Evolutionary conservation across 208 protist genomes (phyloP).

Genomic region (Acanthamoeba sp.): DNA sequence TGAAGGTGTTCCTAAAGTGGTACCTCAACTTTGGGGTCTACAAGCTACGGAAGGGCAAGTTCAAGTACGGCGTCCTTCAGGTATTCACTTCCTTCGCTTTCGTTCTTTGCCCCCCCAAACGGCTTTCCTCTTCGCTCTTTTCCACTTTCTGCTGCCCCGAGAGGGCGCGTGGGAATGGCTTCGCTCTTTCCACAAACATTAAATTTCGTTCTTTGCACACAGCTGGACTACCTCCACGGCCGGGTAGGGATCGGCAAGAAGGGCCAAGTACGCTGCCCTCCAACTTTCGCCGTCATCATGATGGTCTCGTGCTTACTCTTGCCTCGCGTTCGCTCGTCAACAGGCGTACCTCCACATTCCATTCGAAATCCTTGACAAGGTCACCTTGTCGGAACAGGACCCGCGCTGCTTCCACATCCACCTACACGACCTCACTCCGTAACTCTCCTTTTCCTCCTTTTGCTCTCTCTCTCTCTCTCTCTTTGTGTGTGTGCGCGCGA

Average conservation of each 20-base stretch:
- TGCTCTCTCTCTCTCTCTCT: background rate
- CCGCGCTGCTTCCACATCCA: constrained; percentile 60
- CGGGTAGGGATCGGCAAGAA: constrained; percentile 27
- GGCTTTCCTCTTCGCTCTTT: background rate
- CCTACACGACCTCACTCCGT: constrained; percentile 47
- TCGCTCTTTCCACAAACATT: background rate
- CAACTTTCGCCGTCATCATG: background rate
- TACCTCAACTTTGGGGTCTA: constrained; percentile 77
- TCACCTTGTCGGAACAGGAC: constrained; percentile 62
- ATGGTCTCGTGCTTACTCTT: background rate
- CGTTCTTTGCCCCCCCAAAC: background rate
- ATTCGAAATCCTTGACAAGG: constrained; percentile 37
- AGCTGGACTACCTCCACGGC: constrained; percentile 60
- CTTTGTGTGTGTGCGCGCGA: no score
- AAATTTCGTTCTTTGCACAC: background rate
- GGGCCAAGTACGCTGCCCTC: background rate
- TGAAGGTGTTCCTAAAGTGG: constrained; percentile 68
- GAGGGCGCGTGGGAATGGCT: no score
- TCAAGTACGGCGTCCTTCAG: constrained; percentile 63
- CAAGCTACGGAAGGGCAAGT: constrained; percentile 60
- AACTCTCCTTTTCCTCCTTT: background rate
- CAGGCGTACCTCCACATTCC: constrained; percentile 14
- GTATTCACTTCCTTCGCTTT: background rate
- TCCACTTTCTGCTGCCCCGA: background rate
- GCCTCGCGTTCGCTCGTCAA: background rate